These are phyloP conservation scores for Plectosphaerella sp. DNA, from an alignment of 2,329 filamentous ascomycete species.

Conservation along the genomic window DNA sequence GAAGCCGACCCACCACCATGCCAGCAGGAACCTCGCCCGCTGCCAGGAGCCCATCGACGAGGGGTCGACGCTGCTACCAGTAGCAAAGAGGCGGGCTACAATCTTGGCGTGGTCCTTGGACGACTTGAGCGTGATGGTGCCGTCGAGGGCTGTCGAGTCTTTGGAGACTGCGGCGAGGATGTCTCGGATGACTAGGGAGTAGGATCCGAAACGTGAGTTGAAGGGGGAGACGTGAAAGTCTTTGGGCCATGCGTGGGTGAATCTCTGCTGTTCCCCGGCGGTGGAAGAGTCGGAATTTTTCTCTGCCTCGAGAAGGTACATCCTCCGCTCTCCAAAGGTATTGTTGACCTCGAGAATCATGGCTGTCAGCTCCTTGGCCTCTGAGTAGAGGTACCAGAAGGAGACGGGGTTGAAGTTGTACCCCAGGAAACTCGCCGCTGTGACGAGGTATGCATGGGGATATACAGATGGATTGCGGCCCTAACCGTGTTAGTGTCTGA, in stretches of 20 bases:
- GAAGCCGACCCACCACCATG: slow-evolving; percentile 66
- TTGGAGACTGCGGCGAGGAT: slow-evolving; percentile 29
- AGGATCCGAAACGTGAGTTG: slow-evolving; percentile 56
- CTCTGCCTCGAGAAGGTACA: slow-evolving; percentile 54
- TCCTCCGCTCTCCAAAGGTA: slow-evolving; percentile 67
- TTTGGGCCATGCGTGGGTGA: slow-evolving; percentile 57
- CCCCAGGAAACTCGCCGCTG: slow-evolving; percentile 63
- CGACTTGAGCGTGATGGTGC: slow-evolving; percentile 56
- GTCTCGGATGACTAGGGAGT: slow-evolving; percentile 46
- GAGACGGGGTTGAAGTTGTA: slow-evolving; percentile 74
- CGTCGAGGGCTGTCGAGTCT: slow-evolving; percentile 40
- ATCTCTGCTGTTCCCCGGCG: slow-evolving; percentile 2
- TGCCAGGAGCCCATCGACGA: slow-evolving; percentile 32
- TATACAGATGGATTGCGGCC: slow-evolving; percentile 55
- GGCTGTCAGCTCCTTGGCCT: slow-evolving; percentile 50
- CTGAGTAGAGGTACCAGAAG: slow-evolving; percentile 73
- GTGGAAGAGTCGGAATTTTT: slow-evolving; percentile 16
- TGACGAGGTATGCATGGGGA: slow-evolving; percentile 66
- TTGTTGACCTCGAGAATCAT: slow-evolving; percentile 75
- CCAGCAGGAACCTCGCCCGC: slow-evolving; percentile 41
- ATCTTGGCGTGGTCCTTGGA: slow-evolving; percentile 58
- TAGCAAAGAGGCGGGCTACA: slow-evolving; percentile 54
- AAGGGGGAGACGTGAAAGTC: slow-evolving; percentile 77
- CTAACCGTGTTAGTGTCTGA: slow-evolving; percentile 29
- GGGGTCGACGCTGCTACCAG: slow-evolving; percentile 45